phyloP scores from a whole-genome alignment of 148 eudicot species.

The Camellia sinensis region DNA sequence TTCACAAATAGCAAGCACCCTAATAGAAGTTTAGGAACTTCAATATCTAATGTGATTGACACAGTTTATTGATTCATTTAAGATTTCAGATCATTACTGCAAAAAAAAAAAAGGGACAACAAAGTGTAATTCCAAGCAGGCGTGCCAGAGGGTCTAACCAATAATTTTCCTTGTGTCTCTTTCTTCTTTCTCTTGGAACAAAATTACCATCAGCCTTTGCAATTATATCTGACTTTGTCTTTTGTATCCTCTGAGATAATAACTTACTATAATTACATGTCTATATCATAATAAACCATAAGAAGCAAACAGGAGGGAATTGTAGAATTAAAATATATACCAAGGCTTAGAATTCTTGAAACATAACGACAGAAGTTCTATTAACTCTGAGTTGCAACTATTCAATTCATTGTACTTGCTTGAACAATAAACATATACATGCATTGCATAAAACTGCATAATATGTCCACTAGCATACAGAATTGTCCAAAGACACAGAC shows the following conservation, averaged over 20 bases:
- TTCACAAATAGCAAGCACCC: background rate
- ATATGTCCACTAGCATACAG: no score
- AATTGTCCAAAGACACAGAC: background rate
- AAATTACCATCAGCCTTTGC: constrained; percentile 94
- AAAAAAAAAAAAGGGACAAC: background rate
- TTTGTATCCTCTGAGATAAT: constrained; percentile 75
- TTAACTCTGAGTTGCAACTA: no score
- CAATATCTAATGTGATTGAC: background rate
- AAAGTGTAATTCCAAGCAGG: background rate
- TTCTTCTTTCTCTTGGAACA: constrained; percentile 82
- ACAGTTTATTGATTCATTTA: background rate
- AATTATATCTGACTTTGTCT: constrained; percentile 82
- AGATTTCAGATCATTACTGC: background rate
- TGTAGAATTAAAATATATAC: no score
- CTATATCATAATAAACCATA: background rate
- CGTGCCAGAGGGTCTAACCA: constrained; percentile 37
- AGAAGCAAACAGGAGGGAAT: no score
- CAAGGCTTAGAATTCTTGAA: no score
- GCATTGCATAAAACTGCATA: background rate
- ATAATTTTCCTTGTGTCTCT: constrained; percentile 83
- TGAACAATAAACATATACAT: background rate
- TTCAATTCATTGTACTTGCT: background rate
- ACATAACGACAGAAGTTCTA: no score
- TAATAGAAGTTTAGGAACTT: no score
- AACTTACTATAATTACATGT: constrained; percentile 6